A percentile compares a stretch with the other conserved stretches of the same genome.
Conservation (phyloP, 768 basidiomycete genomes). For the Ephemerocybe angulata region DNA sequence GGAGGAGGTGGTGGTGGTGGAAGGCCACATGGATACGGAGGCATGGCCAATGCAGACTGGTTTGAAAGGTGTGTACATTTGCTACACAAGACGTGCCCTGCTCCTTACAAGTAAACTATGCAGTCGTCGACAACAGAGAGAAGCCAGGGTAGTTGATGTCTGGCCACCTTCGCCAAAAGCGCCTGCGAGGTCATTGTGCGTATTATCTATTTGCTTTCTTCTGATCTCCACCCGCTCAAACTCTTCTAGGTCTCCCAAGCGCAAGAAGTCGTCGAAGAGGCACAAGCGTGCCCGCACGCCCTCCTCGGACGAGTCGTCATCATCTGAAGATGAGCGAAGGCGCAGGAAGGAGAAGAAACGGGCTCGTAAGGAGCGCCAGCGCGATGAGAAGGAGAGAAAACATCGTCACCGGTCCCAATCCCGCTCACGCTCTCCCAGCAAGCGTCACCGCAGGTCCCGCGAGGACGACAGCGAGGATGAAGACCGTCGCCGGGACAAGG, state of each 20-base stretch:
- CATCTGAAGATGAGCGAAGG: slow-evolving; percentile 56
- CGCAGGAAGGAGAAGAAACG: slow-evolving; percentile 61
- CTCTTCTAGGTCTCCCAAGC: slow-evolving; percentile 51
- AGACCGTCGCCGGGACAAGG: slow-evolving; percentile 31
- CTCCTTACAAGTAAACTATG: too few species aligned
- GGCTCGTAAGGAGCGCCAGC: slow-evolving; percentile 42
- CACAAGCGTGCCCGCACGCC: slow-evolving; percentile 56
- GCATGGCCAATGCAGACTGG: slow-evolving; percentile 43
- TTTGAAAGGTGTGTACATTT: slow-evolving; percentile 72
- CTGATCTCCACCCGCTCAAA: neutral
- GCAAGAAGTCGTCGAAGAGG: slow-evolving; percentile 48
- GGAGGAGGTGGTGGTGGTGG: slow-evolving; percentile 25
- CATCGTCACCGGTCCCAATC: slow-evolving; percentile 21
- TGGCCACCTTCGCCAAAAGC: slow-evolving; percentile 84
- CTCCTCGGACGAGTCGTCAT: slow-evolving; percentile 43
- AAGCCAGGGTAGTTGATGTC: slow-evolving; percentile 51
- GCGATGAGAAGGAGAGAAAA: slow-evolving; percentile 36
- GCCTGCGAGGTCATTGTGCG: slow-evolving; percentile 56
- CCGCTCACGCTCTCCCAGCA: slow-evolving; percentile 29
- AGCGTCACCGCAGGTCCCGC: slow-evolving; percentile 7
- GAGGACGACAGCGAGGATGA: slow-evolving; percentile 28
- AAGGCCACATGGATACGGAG: slow-evolving; percentile 17
- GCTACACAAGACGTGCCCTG: too few species aligned
- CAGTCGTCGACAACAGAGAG: slow-evolving; percentile 72
- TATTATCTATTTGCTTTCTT: slow-evolving; percentile 6